Base-by-base conservation (phyloP, 169 alveolate genomes). In the Fabrea salina region DNA sequence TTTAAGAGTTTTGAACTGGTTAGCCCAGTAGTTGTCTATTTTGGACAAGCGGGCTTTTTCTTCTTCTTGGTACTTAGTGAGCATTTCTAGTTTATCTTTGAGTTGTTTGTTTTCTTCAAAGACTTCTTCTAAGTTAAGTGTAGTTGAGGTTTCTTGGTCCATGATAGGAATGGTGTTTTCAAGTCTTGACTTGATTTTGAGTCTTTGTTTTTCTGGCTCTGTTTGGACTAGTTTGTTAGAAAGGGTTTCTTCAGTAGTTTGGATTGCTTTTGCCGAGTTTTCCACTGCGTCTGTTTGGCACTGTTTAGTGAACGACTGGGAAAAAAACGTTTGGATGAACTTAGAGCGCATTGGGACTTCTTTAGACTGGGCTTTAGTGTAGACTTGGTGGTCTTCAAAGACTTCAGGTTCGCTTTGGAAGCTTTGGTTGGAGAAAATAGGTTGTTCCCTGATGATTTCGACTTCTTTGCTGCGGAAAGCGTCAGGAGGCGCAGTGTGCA, bases 11-110 rank as follows among this genome's bases (percentile, higher is more conserved):
- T 70, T 19, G 37, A 70, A 70, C 39, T 70, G 66, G 25, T 33
- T 70, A 0, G 67, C 79, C 66, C 79, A 70, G n/a, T 11, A 70
- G 13, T 70, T 35, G n/a, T 70, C 30, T 19, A 70, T 50, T 70
- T 70, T 50, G 41, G 25, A 11, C 39, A 70, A 3, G 25, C 79
- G 27, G 13, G 16, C 50, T 25, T 33, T 64, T 64, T 64, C 79
- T 44, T 47, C 37, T 44, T 43, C 67, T 47, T 50, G 22, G 37
- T 70, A 70, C 0, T n/a, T 50, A 19, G 13, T 32, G 19, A 70
- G 68, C n/a, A 27, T 47, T 70, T 70, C 79, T 19, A 19, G 27
- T n/a, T 70, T 43, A 2, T 40, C n/a, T 49, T 70, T 70, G 13
- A 43, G 27, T 43, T 44, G 27, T 35, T 16, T 44, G 22, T 43